Evolutionary conservation across 2,329 filamentous ascomycete genomes (phyloP).

Genomic region (Lachnellula occidentalis): DNA sequence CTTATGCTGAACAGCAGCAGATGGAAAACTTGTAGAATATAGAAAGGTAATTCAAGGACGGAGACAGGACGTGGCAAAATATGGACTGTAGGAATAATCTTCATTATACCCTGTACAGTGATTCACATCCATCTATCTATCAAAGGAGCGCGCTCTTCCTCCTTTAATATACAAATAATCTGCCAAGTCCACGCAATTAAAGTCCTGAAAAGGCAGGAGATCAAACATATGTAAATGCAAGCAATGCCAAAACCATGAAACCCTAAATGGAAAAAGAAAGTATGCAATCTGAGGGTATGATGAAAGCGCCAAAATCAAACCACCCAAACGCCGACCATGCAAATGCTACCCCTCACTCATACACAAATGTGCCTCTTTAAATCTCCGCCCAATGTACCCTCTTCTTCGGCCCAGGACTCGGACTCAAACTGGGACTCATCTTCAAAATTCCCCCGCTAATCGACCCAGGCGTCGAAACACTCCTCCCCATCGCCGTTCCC

Average conservation of each 20-base stretch:
- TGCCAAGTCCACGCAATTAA: no score
- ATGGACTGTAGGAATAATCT: no score
- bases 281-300: not conserved
- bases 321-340: not conserved
- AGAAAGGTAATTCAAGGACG: no score
- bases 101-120: not conserved
- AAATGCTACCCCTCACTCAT: constrained; percentile 3
- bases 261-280: not conserved
- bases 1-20: no score
- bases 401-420: constrained; percentile 25
- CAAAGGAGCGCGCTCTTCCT: not conserved
- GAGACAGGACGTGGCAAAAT: no score
- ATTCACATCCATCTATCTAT: not conserved
- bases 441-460: constrained; percentile 1
- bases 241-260: constrained; percentile 1
- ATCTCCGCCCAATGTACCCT: constrained; percentile 28
- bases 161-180: not conserved
- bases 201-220: no score
- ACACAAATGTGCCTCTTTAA: constrained; percentile 6
- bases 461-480: constrained; percentile 11
- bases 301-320: not conserved
- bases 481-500: not conserved
- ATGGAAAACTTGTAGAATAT: no score
- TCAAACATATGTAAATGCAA: not conserved
- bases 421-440: constrained; percentile 1